Percentiles rank a stretch among this genome's conserved stretches.
These are phyloP conservation scores for Crataegus laevigata DNA, from an alignment of 306 rosid genomes.

Conservation along the genomic window DNA sequence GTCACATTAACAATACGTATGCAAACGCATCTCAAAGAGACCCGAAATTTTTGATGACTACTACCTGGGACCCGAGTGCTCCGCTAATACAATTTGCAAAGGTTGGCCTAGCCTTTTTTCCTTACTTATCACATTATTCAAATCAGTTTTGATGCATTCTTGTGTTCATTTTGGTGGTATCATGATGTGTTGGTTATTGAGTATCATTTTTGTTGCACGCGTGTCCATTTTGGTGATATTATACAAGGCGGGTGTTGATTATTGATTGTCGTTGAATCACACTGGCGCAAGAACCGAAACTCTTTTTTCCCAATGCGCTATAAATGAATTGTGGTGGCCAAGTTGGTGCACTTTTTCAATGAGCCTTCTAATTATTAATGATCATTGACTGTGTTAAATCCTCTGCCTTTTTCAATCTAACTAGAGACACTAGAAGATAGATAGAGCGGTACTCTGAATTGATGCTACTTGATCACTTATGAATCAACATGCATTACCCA, in stretches of 20 bases:
- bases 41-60: slow-evolving; percentile 77
- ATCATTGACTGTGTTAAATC: too few species aligned
- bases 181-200: background rate
- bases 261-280: background rate
- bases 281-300: slow-evolving; percentile 59
- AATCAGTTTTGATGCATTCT: background rate
- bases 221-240: too few species aligned
- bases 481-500: background rate
- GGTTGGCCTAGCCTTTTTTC: slow-evolving; percentile 37
- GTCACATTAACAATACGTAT: slow-evolving; percentile 73
- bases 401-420: too few species aligned
- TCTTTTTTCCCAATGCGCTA: slow-evolving; percentile 81
- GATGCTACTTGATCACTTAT: background rate
- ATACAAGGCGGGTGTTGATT: too few species aligned
- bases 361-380: too few species aligned
- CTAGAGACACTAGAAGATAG: background rate
- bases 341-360: slow-evolving; percentile 34
- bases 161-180: background rate
- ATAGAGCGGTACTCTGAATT: background rate
- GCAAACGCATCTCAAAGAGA: slow-evolving; percentile 70
- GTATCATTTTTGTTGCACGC: background rate
- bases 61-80: slow-evolving; percentile 84
- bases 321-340: slow-evolving; percentile 93
- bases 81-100: slow-evolving; percentile 83
- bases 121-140: background rate